Evolutionary conservation across 192 early-diverging fungal species (phyloP), one percentile per base, ranked within the genome.

Genomic region (Umbelopsis ramanniana): DNA sequence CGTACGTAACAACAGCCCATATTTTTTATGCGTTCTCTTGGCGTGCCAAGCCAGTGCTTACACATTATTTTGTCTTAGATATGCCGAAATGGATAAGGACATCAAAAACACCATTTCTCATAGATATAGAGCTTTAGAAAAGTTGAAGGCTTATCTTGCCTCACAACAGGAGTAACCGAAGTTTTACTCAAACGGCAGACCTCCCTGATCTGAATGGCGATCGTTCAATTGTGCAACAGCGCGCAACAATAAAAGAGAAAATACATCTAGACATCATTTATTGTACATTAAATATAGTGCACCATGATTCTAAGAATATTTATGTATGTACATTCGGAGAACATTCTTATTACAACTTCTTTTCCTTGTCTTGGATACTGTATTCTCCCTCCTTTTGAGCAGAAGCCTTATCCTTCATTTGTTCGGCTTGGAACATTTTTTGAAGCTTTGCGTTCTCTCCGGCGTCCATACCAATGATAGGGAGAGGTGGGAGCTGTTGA

Each of bases 101-200:
- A 52, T 86, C 60, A 99, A 99, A 73, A 98, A 99, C 81, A 79
- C 84, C 17, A 96, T 97, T 73, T 97, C 95, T 46, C 97, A 99
- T 72, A 81, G 97, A 33, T 93, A 76, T 74, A 74, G 85, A 71
- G 91, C 93, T 76, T 88, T 95, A 45, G 89, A 89, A 77, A 92
- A 92, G 82, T 88, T 95, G 45, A 86, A 73, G 55, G 87, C 75
- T 47, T 94, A 75, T 50, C 52, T 79, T 9, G 57, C 57, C 35
- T 4, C 57, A 6, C 29, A 37, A 19, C 33, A 63, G 33, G 29
- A 19, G 40, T 43, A 43, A 12, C 40, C 38, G n/a, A 40, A 40
- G 38, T 6, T 40, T 40, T 8, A 40, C 40, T 43, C 6, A 43
- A 43, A 11, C 1, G 1, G 40, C 11, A 12, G 11, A 12, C 40